Evolutionary conservation across 2,329 filamentous ascomycete species (phyloP).

Genomic region (Dothidotthia symphoricarpi): DNA sequence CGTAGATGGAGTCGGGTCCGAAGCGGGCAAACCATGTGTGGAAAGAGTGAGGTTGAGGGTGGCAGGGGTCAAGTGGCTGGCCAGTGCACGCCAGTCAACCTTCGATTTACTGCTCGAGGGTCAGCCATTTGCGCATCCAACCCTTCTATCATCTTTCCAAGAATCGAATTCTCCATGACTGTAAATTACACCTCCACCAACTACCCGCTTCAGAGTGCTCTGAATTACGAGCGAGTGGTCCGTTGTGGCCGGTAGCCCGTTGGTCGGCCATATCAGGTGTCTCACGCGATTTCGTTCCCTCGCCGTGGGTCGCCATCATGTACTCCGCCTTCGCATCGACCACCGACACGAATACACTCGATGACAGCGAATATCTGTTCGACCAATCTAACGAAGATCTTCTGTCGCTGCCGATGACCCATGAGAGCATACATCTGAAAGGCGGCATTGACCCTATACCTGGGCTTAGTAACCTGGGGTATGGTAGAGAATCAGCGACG

Average conservation of each 20-base stretch:
- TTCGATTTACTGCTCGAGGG: slow-evolving; percentile 27
- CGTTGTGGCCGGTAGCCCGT: slow-evolving; percentile 21
- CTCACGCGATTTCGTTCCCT: slow-evolving; percentile 21
- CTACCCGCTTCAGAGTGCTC: slow-evolving; percentile 9
- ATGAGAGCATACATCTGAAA: slow-evolving; percentile 38
- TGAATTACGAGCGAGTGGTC: slow-evolving; percentile 23
- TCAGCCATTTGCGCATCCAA: slow-evolving; percentile 13
- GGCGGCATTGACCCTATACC: slow-evolving; percentile 29
- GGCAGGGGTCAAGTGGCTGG: slow-evolving; percentile 13
- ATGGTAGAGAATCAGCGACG: slow-evolving; percentile 40
- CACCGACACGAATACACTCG: slow-evolving; percentile 34
- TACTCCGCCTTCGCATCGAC: slow-evolving; percentile 37
- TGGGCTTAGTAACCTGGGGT: slow-evolving; percentile 39
- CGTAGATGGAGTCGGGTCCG: no score
- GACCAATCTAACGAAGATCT: slow-evolving; percentile 31
- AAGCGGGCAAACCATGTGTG: slow-evolving; percentile 1
- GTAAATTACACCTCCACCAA: slow-evolving; percentile 12
- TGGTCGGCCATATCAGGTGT: slow-evolving; percentile 29
- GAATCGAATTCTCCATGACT: slow-evolving; percentile 31
- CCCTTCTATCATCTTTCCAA: slow-evolving; percentile 29
- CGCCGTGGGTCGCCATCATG: slow-evolving; percentile 27
- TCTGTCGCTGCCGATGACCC: slow-evolving; percentile 33
- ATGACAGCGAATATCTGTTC: slow-evolving; percentile 39
- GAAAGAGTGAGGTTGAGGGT: slow-evolving; percentile 7
- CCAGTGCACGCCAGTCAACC: slow-evolving; percentile 26